Base-by-base conservation (phyloP, 2,329 filamentous ascomycete species). In the Didymella pinodella region DNA sequence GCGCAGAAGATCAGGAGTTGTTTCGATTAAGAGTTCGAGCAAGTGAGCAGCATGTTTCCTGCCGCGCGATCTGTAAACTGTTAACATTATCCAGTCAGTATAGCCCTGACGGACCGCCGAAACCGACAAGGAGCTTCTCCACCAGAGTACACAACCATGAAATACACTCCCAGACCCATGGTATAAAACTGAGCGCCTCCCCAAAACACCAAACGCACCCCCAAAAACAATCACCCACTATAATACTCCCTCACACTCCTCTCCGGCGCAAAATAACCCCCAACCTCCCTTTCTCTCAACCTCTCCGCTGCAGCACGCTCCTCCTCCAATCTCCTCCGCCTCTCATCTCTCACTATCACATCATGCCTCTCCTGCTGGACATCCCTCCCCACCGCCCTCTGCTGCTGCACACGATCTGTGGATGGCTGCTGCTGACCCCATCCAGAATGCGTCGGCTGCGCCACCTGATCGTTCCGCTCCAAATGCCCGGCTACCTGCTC, bases 171-270 rank as follows among this genome's bases (percentile, higher is more conserved):
- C 7, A 31, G 11, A 31, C 29, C 10, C 29, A 31, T 31, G 8
- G 29, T 31, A 31, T 29, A 29, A 29, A 29, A 31, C 10, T 31
- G 11, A 31, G 12, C 29, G 29, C 29, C 29, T 31, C 8, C 11
- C 29, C 29, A 31, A 31, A 31, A 31, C 8, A 31, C 7, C 3
- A 31, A 11, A 31, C 29, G 8, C 29, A 12, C 8, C 29, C 29
- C 22, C 22, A 22, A 22, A 22, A 22, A 22, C 22, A 22, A 22
- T 22, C 22, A 22, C 22, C 38, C 36, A 2, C 48, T 12, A 25
- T 53, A 46, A 12, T 36, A 53, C 41, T 53, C 50, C n/a, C 31
- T 53, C 38, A 51, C 48, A 44, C 11, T 41, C 49, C 40, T 34
- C 25, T 45, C 29, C 5, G 49, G 49, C 36, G 38, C 38, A 36